A percentile compares a stretch with the other conserved stretches of the same genome.
Conservation (phyloP, 2,329 filamentous ascomycete genomes). For the Rasamsonia emersonii region DNA sequence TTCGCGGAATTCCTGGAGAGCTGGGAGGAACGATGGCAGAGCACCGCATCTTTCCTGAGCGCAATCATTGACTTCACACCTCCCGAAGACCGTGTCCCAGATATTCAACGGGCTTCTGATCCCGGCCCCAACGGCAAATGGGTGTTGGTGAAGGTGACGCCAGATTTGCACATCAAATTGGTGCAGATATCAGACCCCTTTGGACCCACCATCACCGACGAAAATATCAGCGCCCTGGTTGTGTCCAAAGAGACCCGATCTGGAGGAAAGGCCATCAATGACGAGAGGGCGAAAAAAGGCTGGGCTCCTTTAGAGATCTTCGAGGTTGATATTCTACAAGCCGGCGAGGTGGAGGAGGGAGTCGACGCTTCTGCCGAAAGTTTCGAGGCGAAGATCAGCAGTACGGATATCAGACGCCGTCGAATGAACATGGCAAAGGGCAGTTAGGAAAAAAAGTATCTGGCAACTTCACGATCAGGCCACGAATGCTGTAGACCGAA, state of each 20-base stretch:
- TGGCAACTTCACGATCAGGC: too few relatives aligned
- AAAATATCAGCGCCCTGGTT: constrained; percentile 69
- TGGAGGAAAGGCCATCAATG: constrained; percentile 78
- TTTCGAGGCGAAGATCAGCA: constrained; percentile 83
- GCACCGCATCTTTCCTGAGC: constrained; percentile 62
- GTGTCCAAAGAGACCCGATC: constrained; percentile 80
- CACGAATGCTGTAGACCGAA: too few relatives aligned
- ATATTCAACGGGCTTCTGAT: constrained; percentile 23
- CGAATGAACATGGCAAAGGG: constrained; percentile 30
- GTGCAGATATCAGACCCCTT: constrained; percentile 81
- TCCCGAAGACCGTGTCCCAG: constrained; percentile 28
- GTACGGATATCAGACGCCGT: constrained; percentile 66
- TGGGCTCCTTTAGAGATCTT: constrained; percentile 72
- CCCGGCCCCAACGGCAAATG: constrained; percentile 33
- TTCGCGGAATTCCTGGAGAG: constrained; percentile 70
- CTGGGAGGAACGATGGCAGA: constrained; percentile 65
- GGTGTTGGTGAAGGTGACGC: constrained; percentile 43
- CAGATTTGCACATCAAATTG: constrained; percentile 62
- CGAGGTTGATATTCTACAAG: constrained; percentile 81
- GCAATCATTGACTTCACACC: constrained; percentile 52
- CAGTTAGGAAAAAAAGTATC: constrained; percentile 3
- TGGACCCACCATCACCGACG: constrained; percentile 80
- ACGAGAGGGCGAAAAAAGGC: constrained; percentile 64
- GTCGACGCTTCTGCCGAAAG: constrained; percentile 41
- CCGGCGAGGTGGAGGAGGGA: constrained; percentile 45